A percentile compares a stretch with the other conserved stretches of the same genome.
Evolutionary conservation across 140 eudicot species (phyloP).

Genomic region (Stevia rebaudiana): DNA sequence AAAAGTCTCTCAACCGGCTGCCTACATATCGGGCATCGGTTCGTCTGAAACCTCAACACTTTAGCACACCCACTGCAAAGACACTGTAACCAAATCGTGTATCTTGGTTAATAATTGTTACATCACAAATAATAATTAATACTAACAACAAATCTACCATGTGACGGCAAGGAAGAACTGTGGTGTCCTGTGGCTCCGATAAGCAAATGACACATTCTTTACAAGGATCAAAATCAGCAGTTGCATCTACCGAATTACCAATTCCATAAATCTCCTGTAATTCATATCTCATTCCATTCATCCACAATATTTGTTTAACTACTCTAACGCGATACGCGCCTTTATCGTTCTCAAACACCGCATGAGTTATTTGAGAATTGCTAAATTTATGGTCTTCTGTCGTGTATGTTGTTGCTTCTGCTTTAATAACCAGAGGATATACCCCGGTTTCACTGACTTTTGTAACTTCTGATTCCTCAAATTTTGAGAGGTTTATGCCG

Average conservation of each 20-base stretch:
- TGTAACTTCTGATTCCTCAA: conserved; percentile 50
- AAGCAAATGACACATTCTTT: conserved; percentile 97
- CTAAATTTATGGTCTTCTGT: conserved; percentile 41
- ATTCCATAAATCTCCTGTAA: conserved; percentile 91
- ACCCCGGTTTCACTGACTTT: conserved; percentile 50
- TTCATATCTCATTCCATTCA: conserved; percentile 75
- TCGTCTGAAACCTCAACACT: conserved; percentile 87
- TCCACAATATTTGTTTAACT: conserved; percentile 75
- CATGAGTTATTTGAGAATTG: conserved; percentile 81
- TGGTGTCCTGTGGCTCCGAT: conserved; percentile 88
- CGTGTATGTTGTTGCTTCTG: conserved; percentile 53
- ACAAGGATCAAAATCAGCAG: conserved; percentile 66
- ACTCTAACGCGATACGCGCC: conserved; percentile 65
- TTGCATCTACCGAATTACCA: conserved; percentile 79
- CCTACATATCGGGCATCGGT: conserved; percentile 93
- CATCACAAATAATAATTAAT: background rate
- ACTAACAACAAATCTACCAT: too few relatives aligned
- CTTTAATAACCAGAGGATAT: conserved; percentile 78
- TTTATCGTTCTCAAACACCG: conserved; percentile 78
- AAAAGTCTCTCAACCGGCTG: conserved; percentile 96
- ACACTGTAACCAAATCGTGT: conserved; percentile 47
- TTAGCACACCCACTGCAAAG: conserved; percentile 98
- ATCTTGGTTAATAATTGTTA: background rate
- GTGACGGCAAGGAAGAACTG: conserved; percentile 96
- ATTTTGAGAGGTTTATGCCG: conserved; percentile 64